Evolutionary conservation across 768 basidiomycete species (phyloP), one percentile per base, ranked within the genome.

Genomic region (Amanita fuliginea): DNA sequence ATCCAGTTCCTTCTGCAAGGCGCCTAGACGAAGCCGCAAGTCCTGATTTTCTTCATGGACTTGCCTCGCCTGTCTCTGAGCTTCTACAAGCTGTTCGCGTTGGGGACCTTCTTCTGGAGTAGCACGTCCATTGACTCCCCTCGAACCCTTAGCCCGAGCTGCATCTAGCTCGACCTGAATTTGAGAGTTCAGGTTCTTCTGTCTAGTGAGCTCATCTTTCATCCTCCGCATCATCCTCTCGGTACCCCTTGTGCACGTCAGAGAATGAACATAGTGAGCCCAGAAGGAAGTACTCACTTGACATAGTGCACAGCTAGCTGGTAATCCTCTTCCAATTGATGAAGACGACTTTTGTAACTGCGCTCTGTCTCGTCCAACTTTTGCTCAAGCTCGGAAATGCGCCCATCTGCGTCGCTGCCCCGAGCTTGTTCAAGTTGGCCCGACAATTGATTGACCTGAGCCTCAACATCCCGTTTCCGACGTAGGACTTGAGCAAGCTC

Each of bases 181-280:
- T 50, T 75, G 71, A 39, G 81, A 71, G 60, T 92, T 94, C 40
- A 81, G 65, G 42, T 73, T 73, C 69, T 96, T 97, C 66, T 95
- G 89, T 68, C 87, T 94, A 55, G 78, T 86, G 51, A 97, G 69
- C 60, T 98, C 96, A 50, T 94, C 95, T 65, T 92, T 89, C 84
- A 97, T 90, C 57, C 86, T 81, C 56, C 92, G 81, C 73, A 97
- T 86, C 81, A 98, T 92, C 69, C 94, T 96, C 66, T 98, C 96
- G 1, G 94, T 97, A 40, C 91, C 91, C 76, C 89, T 92, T 51
- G 43, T 45, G 49, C 50, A 46, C 53, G 59, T 52, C 39, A 50
- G 49, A 42, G 37, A n/a, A 13, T 49, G 48, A 47, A 53, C 11
- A 32, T 0, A 11, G 6, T 39, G 3, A 35, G 10, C 26, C n/a